Percentiles rank a stretch among this genome's conserved stretches.
Evolutionary conservation across 768 basidiomycete species (phyloP).

Genomic region (Dioszegia crocea): DNA sequence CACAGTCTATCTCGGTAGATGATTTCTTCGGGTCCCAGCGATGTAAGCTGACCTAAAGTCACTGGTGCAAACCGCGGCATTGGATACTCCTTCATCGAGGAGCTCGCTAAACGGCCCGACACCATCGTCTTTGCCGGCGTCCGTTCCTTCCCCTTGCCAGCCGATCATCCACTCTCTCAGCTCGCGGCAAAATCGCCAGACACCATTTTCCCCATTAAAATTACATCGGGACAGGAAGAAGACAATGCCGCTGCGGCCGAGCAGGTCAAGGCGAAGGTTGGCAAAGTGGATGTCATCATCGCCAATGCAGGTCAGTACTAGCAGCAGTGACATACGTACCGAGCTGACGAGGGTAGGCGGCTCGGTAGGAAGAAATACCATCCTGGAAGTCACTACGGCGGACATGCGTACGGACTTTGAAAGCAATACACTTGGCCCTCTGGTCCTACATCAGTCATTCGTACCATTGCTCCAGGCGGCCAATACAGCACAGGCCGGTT

Average conservation of each 20-base stretch:
- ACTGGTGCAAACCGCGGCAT: conserved; percentile 35
- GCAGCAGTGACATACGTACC: too few relatives aligned
- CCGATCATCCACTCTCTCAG: neutral
- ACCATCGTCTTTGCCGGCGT: conserved; percentile 26
- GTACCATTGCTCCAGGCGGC: conserved; percentile 13
- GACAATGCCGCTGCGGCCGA: conserved; percentile 15
- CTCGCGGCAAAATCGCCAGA: conserved; percentile 9
- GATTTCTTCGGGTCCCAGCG: too few relatives aligned
- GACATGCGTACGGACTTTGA: neutral
- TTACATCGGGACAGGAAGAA: conserved; percentile 11
- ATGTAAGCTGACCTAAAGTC: conserved; percentile 14
- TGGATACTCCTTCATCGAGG: conserved; percentile 24
- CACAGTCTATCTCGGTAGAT: conserved; percentile 7
- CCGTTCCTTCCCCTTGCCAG: conserved; percentile 5
- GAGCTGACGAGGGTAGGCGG: neutral
- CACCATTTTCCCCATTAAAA: conserved; percentile 16
- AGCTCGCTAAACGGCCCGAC: conserved; percentile 12
- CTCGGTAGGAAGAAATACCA: neutral
- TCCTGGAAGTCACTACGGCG: neutral
- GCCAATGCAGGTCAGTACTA: conserved; percentile 32
- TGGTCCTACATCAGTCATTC: conserved; percentile 27
- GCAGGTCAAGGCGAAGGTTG: conserved; percentile 16
- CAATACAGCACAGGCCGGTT: too few relatives aligned
- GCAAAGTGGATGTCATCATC: conserved; percentile 28
- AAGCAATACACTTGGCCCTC: conserved; percentile 23